phyloP scores from a whole-genome alignment of 768 basidiomycete genomes.

The Trametes cinnabarina region DNA sequence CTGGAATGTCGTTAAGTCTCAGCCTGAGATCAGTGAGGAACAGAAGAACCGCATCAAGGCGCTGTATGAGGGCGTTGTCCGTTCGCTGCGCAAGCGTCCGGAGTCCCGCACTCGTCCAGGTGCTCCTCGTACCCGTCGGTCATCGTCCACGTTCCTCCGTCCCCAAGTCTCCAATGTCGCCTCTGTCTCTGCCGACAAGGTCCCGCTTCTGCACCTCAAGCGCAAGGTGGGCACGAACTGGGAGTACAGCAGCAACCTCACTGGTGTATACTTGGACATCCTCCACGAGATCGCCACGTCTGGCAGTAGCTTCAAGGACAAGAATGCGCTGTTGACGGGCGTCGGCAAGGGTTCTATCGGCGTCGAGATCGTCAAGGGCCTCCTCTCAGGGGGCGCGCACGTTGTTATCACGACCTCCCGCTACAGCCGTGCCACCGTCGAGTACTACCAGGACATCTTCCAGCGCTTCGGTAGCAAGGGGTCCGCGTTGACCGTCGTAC shows the following conservation, averaged over 20 bases:
- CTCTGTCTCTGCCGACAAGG: constrained; percentile 81
- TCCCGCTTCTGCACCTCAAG: constrained; percentile 94
- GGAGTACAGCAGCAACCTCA: constrained; percentile 98
- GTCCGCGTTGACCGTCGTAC: constrained; percentile 95
- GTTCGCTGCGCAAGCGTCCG: constrained; percentile 80
- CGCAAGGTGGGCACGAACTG: constrained; percentile 92
- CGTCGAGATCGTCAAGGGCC: constrained; percentile 94
- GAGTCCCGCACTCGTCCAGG: constrained; percentile 55
- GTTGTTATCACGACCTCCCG: constrained; percentile 98
- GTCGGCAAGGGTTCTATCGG: constrained; percentile 98
- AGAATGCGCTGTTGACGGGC: constrained; percentile 96
- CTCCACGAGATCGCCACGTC: constrained; percentile 98
- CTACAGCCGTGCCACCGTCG: constrained; percentile 92
- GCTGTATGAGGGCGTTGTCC: constrained; percentile 94
- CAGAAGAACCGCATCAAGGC: constrained; percentile 96
- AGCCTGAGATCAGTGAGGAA: constrained; percentile 94
- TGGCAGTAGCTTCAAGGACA: constrained; percentile 98
- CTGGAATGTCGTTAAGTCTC: constrained; percentile 95
- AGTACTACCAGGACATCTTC: constrained; percentile 98
- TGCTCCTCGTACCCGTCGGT: constrained; percentile 70
- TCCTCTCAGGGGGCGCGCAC: constrained; percentile 93
- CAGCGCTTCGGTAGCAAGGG: constrained; percentile 93
- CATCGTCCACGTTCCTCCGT: constrained; percentile 95
- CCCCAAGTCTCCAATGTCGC: constrained; percentile 75
- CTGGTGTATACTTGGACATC: constrained; percentile 93